Evolutionary conservation across 2,329 filamentous ascomycete genomes (phyloP).

Genomic region (Neospermospora avenae): DNA sequence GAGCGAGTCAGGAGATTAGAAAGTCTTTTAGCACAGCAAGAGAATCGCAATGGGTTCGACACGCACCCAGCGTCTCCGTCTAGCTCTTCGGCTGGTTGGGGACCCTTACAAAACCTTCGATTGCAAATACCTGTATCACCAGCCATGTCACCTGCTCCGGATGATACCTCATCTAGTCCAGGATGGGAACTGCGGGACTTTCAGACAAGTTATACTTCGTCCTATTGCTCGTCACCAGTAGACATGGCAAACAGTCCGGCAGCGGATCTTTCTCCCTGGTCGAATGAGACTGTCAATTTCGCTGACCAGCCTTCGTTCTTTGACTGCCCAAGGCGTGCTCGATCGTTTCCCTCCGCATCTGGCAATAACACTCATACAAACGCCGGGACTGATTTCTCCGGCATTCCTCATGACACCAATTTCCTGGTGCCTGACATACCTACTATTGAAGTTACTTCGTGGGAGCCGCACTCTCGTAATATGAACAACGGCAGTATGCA

Average conservation of each 20-base stretch:
- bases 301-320: neutral
- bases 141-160: neutral
- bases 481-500: neutral
- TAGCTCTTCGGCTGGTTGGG: neutral
- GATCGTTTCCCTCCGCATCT: neutral
- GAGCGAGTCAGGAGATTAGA: conserved; percentile 4
- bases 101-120: neutral
- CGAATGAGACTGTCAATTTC: neutral
- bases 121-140: conserved; percentile 5
- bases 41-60: neutral
- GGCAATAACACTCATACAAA: neutral
- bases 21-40: conserved; percentile 7
- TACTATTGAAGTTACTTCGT: conserved; percentile 6
- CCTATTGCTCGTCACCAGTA: conserved; percentile 1
- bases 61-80: neutral
- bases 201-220: neutral
- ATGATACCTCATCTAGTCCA: neutral
- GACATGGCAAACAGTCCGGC: conserved; percentile 1
- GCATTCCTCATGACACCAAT: neutral
- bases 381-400: neutral
- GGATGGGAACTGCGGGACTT: neutral
- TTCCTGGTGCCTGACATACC: neutral
- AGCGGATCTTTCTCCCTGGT: neutral
- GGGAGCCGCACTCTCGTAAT: neutral
- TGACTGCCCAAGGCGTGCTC: neutral